These are phyloP conservation scores for Penstemon davidsonii DNA, from an alignment of 257 asterid genomes.

Conservation along the genomic window DNA sequence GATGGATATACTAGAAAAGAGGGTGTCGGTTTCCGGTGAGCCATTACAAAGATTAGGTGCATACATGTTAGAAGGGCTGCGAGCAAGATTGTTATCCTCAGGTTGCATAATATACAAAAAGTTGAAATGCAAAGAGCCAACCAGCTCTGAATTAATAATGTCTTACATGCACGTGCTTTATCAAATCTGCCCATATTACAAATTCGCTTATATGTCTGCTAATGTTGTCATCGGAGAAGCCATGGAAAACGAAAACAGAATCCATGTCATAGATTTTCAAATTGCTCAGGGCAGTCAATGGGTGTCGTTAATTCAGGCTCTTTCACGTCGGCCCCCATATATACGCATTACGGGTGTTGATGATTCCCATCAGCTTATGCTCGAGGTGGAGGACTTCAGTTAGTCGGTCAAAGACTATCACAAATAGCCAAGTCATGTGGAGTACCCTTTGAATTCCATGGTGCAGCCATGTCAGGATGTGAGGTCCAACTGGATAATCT, in stretches of 20 bases:
- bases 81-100: conserved; percentile 75
- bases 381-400: too few relatives aligned
- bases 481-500: conserved; percentile 64
- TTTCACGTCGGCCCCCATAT: conserved; percentile 45
- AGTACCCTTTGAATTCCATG: conserved; percentile 79
- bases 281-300: conserved; percentile 98
- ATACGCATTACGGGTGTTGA: conserved; percentile 62
- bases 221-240: conserved; percentile 73
- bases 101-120: too few relatives aligned
- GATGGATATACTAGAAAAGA: conserved; percentile 65
- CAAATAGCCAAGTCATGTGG: conserved; percentile 62
- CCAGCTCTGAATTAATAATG: conserved; percentile 77
- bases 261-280: conserved; percentile 85
- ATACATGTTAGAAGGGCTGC: conserved; percentile 87
- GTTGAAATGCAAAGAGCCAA: conserved; percentile 88
- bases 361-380: conserved; percentile 72
- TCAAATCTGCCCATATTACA: conserved; percentile 79
- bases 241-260: conserved; percentile 62
- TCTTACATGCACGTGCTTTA: conserved; percentile 81
- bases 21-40: conserved; percentile 87
- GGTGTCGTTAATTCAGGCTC: conserved; percentile 52
- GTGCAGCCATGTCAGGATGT: conserved; percentile 71
- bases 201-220: conserved; percentile 81
- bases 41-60: conserved; percentile 86
- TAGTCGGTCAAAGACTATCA: conserved; percentile 61